A percentile compares a stretch with the other conserved stretches of the same genome.
phyloP scores from a whole-genome alignment of 768 basidiomycete species.

The Hericium alpestre region DNA sequence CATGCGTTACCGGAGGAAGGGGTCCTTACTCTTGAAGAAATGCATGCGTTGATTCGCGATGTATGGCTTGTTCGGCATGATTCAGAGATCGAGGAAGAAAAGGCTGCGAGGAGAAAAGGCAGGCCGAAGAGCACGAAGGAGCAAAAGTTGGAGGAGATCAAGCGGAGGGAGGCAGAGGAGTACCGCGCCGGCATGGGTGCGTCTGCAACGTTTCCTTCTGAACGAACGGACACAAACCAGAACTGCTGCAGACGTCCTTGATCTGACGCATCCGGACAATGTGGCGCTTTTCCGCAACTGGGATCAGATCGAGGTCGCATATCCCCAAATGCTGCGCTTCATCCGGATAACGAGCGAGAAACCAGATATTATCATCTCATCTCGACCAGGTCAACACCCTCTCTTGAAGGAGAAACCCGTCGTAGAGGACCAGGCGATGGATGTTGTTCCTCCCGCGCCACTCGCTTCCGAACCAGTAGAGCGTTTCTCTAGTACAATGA shows the following conservation, averaged over 20 bases:
- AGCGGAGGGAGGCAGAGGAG: conserved; percentile 53
- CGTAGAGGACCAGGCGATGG: conserved; percentile 19
- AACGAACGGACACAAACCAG: neutral
- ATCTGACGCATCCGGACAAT: conserved; percentile 63
- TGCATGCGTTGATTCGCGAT: conserved; percentile 55
- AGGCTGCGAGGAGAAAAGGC: conserved; percentile 53
- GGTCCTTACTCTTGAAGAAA: conserved; percentile 47
- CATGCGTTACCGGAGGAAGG: conserved; percentile 53
- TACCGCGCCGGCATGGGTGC: conserved; percentile 77
- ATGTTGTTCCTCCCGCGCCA: conserved; percentile 18
- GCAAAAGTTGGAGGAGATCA: conserved; percentile 57
- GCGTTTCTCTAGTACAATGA: conserved; percentile 28
- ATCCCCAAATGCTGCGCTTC: conserved; percentile 60
- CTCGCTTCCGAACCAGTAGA: conserved; percentile 21
- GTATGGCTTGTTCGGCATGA: conserved; percentile 71
- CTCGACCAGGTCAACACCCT: conserved; percentile 51
- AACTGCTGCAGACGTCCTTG: conserved; percentile 52
- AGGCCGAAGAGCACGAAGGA: conserved; percentile 66
- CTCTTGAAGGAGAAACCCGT: conserved; percentile 16
- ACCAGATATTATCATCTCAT: conserved; percentile 36
- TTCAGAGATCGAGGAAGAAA: conserved; percentile 51
- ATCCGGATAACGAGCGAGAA: conserved; percentile 60
- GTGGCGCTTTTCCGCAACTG: conserved; percentile 65
- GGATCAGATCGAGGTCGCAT: conserved; percentile 70
- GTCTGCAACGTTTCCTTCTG: conserved; percentile 15